Base-by-base conservation (phyloP, 2,329 filamentous ascomycete species). In the Aspergillus sp. region DNA sequence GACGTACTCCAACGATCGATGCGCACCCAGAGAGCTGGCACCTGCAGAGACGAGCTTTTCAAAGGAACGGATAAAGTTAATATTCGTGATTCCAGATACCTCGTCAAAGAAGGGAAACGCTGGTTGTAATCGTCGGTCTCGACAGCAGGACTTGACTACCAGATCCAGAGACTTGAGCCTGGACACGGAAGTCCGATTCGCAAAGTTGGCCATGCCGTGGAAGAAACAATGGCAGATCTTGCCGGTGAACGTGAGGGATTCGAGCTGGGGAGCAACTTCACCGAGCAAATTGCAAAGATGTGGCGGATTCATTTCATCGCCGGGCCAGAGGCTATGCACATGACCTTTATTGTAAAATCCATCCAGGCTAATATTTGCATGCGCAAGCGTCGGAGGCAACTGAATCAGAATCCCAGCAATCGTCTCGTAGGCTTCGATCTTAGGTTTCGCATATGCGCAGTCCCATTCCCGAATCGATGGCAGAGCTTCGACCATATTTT, bases 91-190 rank as follows among this genome's bases (percentile, higher is more conserved):
- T 0, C 84, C 84, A 2, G 83, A 84, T 2, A 82, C 83, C 55
- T 86, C 83, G 52, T 82, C 71, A 74, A 83, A 53, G 70, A 65
- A 55, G 69, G 42, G 69, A 65, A 50, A 74, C 63, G 39, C 75
- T 12, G 62, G 52, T 17, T 57, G 52, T 6, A 49, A 46, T 7
- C 47, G 47, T 32, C 54, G 58, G 35, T 66, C 63, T 3, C 84
- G 79, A 57, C 86, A 90, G 62, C 84, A 85, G 52, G 87, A 87
- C 68, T 87, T 87, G 47, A 89, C 82, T 0, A 84, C 83, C 41
- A 89, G 67, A 57, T 89, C 85, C 19, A 89, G 74, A 1, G 81
- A 83, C 65, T 81, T 81, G 41, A 89, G 75, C 13, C 60, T 62
- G 3, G 65, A 62, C 42, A 22, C 13, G 7, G 25, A 33, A 10